These are phyloP conservation scores for Talaromyces islandicus DNA, from an alignment of 2,329 filamentous ascomycete genomes.

Conservation along the genomic window DNA sequence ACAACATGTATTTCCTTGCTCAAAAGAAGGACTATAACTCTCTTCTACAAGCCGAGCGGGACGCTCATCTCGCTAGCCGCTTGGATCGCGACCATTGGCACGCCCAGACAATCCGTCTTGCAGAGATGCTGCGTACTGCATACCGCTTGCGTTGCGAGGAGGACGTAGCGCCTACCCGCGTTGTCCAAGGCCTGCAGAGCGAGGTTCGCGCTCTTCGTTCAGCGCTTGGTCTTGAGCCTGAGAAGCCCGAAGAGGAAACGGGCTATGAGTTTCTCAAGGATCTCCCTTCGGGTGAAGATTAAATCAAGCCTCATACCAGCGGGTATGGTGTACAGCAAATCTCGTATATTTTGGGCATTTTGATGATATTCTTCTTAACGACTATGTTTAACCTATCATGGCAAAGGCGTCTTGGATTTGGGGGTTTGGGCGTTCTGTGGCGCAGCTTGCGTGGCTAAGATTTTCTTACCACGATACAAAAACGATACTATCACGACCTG, in stretches of 20 bases:
- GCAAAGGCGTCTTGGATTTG: conserved; percentile 1
- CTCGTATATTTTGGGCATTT: not conserved
- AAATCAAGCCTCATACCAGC: conserved; percentile 4
- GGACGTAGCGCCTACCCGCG: conserved; percentile 38
- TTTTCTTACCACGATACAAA: not conserved
- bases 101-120: conserved; percentile 40
- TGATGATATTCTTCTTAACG: not conserved
- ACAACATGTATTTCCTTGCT: conserved; percentile 42
- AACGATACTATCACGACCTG: not conserved
- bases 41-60: conserved; percentile 45
- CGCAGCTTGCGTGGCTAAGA: not conserved
- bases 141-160: conserved; percentile 44
- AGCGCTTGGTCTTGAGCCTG: conserved; percentile 42
- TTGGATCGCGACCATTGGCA: conserved; percentile 46
- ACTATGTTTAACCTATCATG: not conserved
- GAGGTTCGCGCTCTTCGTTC: conserved; percentile 44
- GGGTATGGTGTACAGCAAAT: not conserved
- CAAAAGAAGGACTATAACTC: conserved; percentile 46
- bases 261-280: conserved; percentile 45
- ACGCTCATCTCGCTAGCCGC: conserved; percentile 44
- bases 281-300: conserved; percentile 29
- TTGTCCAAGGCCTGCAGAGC: conserved; percentile 43
- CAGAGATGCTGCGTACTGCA: conserved; percentile 45
- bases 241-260: conserved; percentile 44
- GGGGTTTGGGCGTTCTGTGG: not conserved